Evolutionary conservation across 2,329 filamentous ascomycete genomes (phyloP).

Genomic region (Colletotrichum falcatum): DNA sequence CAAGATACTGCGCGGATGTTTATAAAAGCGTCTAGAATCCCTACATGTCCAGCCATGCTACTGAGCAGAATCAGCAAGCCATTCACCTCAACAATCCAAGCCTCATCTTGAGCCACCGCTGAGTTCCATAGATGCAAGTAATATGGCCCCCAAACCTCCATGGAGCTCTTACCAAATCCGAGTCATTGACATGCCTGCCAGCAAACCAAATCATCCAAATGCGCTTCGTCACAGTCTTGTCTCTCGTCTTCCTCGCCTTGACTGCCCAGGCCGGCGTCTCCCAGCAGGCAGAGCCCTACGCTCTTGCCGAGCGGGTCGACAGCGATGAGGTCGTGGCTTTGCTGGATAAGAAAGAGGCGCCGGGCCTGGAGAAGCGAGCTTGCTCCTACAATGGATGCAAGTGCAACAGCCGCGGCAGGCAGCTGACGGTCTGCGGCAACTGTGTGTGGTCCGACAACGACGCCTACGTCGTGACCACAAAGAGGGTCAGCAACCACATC

Average conservation of each 20-base stretch:
- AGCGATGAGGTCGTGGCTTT: slow-evolving; percentile 4
- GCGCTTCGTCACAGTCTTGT: slow-evolving; percentile 29
- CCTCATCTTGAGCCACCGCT: background rate
- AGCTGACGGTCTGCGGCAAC: slow-evolving; percentile 45
- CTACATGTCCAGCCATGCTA: background rate
- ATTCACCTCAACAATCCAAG: background rate
- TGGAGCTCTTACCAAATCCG: background rate
- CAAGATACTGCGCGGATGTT: background rate
- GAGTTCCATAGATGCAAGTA: background rate
- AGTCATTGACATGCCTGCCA: background rate
- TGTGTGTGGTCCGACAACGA: slow-evolving; percentile 42
- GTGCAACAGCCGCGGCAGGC: slow-evolving; percentile 44
- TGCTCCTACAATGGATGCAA: slow-evolving; percentile 45
- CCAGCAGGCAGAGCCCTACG: slow-evolving; percentile 18
- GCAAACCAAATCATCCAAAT: slow-evolving; percentile 15
- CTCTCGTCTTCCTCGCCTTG: slow-evolving; percentile 21
- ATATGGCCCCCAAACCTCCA: background rate
- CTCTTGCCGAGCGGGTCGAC: slow-evolving; percentile 22
- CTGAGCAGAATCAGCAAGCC: background rate
- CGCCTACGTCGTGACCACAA: slow-evolving; percentile 41
- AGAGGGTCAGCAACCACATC: slow-evolving; percentile 43
- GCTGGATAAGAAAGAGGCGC: slow-evolving; percentile 7
- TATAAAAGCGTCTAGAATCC: background rate
- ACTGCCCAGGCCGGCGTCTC: slow-evolving; percentile 15
- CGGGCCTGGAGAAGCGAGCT: slow-evolving; percentile 38